phyloP scores from a whole-genome alignment of 805 yeast species.

The Lipomyces starkeyi region DNA sequence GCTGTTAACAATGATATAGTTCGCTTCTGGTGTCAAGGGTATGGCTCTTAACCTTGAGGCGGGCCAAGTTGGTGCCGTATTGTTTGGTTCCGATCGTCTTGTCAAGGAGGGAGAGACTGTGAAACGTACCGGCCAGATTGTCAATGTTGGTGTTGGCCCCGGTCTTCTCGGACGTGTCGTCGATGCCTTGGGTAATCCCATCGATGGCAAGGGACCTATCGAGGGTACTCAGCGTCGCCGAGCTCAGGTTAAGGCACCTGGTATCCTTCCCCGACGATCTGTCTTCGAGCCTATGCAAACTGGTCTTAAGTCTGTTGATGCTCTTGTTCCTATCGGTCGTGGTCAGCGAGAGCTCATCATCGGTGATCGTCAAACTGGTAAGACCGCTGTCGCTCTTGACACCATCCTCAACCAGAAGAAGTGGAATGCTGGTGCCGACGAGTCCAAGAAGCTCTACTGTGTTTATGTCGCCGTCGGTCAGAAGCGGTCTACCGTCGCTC shows the following conservation, averaged over 20 bases:
- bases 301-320: slow-evolving; percentile 98
- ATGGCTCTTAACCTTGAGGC: slow-evolving; percentile 99
- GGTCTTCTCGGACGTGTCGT: slow-evolving; percentile 98
- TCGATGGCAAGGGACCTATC: slow-evolving; percentile 99
- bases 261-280: slow-evolving; percentile 98
- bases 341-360: slow-evolving; percentile 99
- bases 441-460: slow-evolving; percentile 98
- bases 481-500: slow-evolving; percentile 99
- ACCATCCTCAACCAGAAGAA: slow-evolving; percentile 99
- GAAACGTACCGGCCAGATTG: slow-evolving; percentile 99
- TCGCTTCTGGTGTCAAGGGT: slow-evolving; percentile 99
- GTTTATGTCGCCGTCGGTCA: slow-evolving; percentile 99
- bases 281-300: slow-evolving; percentile 99
- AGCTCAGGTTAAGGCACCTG: slow-evolving; percentile 99
- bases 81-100: slow-evolving; percentile 98
- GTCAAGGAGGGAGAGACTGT: slow-evolving; percentile 99
- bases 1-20: slow-evolving; percentile 46
- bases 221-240: slow-evolving; percentile 81
- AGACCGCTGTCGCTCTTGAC: slow-evolving; percentile 98
- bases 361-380: slow-evolving; percentile 99
- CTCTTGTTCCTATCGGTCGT: slow-evolving; percentile 99
- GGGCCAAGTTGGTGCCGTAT: slow-evolving; percentile 99
- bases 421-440: slow-evolving; percentile 95
- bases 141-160: slow-evolving; percentile 99
- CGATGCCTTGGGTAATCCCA: slow-evolving; percentile 99